Evolutionary conservation across 441 rosid species (phyloP), one percentile per base, ranked within the genome.

Genomic region (Brassica hybrid): DNA sequence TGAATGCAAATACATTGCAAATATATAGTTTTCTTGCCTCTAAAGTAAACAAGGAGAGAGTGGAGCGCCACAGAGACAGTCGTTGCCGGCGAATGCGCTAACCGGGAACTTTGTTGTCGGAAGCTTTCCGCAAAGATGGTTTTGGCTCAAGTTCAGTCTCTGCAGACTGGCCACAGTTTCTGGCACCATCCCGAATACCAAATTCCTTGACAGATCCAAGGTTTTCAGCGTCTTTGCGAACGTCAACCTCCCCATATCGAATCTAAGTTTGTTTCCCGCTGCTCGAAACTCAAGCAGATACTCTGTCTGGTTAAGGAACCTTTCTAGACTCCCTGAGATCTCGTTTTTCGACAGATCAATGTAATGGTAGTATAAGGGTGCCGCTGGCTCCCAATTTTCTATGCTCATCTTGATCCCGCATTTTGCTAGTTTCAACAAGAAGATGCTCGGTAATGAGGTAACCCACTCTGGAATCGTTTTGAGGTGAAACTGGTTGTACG

Each of bases 381-480:
- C 27, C 63, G 6, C 81, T 8, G 94, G 94, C 68, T 83, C 78
- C 94, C 92, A 91, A n/a, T 76, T 52, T 23, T 80, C 84, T 19
- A 91, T 32, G 3, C 54, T 82, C 81, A 89, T 81, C 75, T 86
- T 85, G 77, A 92, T 83, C 63, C 97, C 95, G 56, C 97, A 92
- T 62, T 83, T 86, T 0, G 87, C 95, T 0, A 92, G 85, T 83
- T 83, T 88, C 34, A 92, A 84, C 9, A 86, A 84, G 80, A 74
- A 88, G 45, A 90, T 81, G 13, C 82, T 78, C 0, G 88, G 84
- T 16, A 93, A 90, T 0, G 88, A 82, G 5, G 91, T 88, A 21
- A 85, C 97, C 97, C 97, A 92, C 6, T 65, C 78, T 11, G 97
- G 97, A 58, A 92, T 89, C 63, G 84, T 69, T 3, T 79, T 76